phyloP scores from a whole-genome alignment of 2,329 filamentous ascomycete species.

The Cercospora sojina region DNA sequence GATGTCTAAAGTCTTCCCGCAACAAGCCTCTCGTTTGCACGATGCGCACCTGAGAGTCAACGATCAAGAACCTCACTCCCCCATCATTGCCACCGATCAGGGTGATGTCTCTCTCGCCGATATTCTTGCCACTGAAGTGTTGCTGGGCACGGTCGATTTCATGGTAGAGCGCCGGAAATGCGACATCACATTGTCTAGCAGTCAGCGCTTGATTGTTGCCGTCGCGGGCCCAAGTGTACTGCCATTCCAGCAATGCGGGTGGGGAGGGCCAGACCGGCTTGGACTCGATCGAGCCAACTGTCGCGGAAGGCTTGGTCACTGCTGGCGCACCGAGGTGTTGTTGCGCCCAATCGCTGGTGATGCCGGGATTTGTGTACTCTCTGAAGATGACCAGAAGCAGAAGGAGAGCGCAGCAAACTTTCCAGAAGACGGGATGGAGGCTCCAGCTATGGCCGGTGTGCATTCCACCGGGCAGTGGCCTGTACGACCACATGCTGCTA shows the following conservation, averaged over 20 bases:
- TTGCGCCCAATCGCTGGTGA: neutral
- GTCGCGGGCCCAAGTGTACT: conserved; percentile 29
- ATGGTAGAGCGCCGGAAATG: conserved; percentile 37
- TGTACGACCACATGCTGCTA: conserved; percentile 5
- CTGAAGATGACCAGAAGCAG: neutral
- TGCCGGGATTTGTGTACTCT: neutral
- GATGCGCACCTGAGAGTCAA: conserved; percentile 26
- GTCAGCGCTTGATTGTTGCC: conserved; percentile 34
- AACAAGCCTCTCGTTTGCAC: conserved; percentile 20
- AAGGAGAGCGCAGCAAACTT: neutral
- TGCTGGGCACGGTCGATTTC: conserved; percentile 35
- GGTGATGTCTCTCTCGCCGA: conserved; percentile 18
- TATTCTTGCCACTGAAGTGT: conserved; percentile 8
- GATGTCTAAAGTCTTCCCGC: conserved; percentile 30
- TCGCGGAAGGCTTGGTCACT: neutral
- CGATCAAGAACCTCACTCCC: conserved; percentile 23
- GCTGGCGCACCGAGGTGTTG: neutral
- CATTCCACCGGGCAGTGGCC: neutral
- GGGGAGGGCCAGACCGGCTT: neutral
- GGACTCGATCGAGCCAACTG: neutral
- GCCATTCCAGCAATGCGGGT: conserved; percentile 13
- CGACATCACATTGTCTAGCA: conserved; percentile 33
- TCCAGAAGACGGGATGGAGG: neutral
- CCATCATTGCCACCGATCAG: conserved; percentile 43
- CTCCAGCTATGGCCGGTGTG: neutral